Base-by-base conservation (phyloP, 2,329 filamentous ascomycete genomes). In the Sporothrix inflata region DNA sequence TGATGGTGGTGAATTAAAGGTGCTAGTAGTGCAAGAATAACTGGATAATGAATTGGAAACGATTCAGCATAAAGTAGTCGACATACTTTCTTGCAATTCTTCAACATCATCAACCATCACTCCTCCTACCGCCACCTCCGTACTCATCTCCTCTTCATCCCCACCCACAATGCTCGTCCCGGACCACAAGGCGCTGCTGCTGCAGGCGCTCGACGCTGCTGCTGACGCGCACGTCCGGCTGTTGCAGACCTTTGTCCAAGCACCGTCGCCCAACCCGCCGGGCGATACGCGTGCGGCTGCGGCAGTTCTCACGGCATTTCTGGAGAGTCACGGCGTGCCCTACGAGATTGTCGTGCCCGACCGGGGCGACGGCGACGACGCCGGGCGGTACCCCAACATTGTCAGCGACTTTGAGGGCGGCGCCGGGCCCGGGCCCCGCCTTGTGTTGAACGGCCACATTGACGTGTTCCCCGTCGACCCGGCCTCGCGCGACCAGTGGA, bases 401-500 rank as follows among this genome's bases (percentile, higher is more conserved):
- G 69, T 73, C 51, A 69, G 63, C 57, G 72, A 73, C 21, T 73
- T 73, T 47, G 63, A 9, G 24, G 72, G 72, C 21, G 72, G 57
- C 0, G 21, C 5, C 4, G 72, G 72, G 2, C 16, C 53, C 27
- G 72, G 69, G 1, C 72, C 69, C n/a, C 72, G 69, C 7, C 24
- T 71, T 3, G 69, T 71, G 9, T 57, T 73, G 19, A 73, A 73
- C 40, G 69, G 72, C 3, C 72, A 71, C 57, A 63, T 71, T 19
- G 72, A 73, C 55, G 71, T 74, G 2, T 74, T 74, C n/a, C 71
- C 71, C 2, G 69, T 73, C 5, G 21, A 69, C 57, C 57, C 65
- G 57, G 67, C 65, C 19, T 47, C 61, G 40, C 38, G 4, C 30
- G 42, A 27, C 6, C 71, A 49, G n/a, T 74, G 73, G 68, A 60